phyloP scores from a whole-genome alignment of 1,284 basidiomycete genomes.

The Pseudozyma tsukubaensis region DNA sequence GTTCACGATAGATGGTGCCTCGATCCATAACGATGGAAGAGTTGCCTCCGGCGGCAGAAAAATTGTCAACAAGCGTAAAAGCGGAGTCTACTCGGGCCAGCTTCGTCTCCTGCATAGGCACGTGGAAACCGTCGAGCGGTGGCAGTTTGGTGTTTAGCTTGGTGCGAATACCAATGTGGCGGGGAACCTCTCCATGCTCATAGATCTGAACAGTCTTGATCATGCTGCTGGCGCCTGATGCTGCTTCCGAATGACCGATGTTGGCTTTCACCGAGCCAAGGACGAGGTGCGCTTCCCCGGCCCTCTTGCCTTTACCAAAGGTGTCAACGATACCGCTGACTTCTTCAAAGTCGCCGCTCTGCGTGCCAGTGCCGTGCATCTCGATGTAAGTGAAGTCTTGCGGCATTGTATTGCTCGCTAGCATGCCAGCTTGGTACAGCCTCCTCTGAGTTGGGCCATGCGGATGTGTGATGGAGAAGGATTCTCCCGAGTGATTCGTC shows the following conservation, averaged over 20 bases:
- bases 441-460: conserved; percentile 44
- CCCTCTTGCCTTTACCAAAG: conserved; percentile 44
- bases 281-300: conserved; percentile 22
- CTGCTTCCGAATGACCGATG: conserved; percentile 51
- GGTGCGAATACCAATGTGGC: conserved; percentile 48
- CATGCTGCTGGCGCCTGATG: conserved; percentile 47
- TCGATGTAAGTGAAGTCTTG: conserved; percentile 39
- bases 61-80: conserved; percentile 51
- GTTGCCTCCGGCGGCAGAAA: conserved; percentile 54
- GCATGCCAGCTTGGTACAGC: conserved; percentile 43
- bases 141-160: conserved; percentile 52
- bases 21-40: conserved; percentile 44
- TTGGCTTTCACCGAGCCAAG: conserved; percentile 52
- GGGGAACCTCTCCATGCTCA: conserved; percentile 37
- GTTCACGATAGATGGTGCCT: conserved; percentile 20
- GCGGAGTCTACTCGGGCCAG: conserved; percentile 17
- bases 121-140: conserved; percentile 37
- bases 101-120: conserved; percentile 25
- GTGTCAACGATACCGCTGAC: conserved; percentile 53
- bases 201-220: conserved; percentile 47
- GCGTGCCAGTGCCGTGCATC: conserved; percentile 56
- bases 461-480: conserved; percentile 54
- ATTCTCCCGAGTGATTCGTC: conserved; percentile 53
- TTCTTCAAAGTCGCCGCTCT: conserved; percentile 52
- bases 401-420: conserved; percentile 34